Evolutionary conservation across 768 basidiomycete species (phyloP), one percentile per base, ranked within the genome.

Genomic region (Lenzites betulinus): DNA sequence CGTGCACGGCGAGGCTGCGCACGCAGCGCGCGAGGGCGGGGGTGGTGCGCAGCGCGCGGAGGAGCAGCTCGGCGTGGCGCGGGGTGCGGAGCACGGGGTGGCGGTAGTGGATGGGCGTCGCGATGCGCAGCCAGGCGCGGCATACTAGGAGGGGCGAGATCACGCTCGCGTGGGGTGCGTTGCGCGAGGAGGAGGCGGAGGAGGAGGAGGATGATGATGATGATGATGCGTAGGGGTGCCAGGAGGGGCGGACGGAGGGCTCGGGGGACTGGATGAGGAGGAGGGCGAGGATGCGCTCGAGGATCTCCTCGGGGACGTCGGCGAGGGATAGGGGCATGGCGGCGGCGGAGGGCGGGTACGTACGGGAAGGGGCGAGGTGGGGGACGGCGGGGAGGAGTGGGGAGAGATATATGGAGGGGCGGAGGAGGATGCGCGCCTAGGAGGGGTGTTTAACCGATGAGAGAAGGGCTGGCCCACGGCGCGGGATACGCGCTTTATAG

Each of bases 41-140:
- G 44, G 75, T 70, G 5, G 54, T 64, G 0, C 63, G 52, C 36
- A 87, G 75, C 0, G 80, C 75, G 18, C 62, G 65, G n/a, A 73
- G 67, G 13, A 80, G 76, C 9, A 69, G 62, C 12, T 65, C 62
- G 1, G 83, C 72, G 23, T 85, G 80, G 12, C 52, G 36, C 0
- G 76, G 61, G 0, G 80, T 75, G 38, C 69, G 73, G 46, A 89
- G 67, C 64, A 76, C 74, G 43, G 88, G 60, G 43, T 78, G 76
- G 67, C 81, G 76, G 74, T 88, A 88, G 62, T 84, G 77, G 13
- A 86, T 75, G 1, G 86, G 86, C 0, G 79, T 78, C 1, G 77
- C 78, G 60, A 89, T 86, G 59, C 88, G 79, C 44, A 78, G 70
- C 73, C 87, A 84, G 23, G 73, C 67, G 39, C 71, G 79, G 51